Evolutionary conservation across 169 alveolate species (phyloP), one percentile per base, ranked within the genome.

Genomic region (Ichthyophthirius multifiliis): DNA sequence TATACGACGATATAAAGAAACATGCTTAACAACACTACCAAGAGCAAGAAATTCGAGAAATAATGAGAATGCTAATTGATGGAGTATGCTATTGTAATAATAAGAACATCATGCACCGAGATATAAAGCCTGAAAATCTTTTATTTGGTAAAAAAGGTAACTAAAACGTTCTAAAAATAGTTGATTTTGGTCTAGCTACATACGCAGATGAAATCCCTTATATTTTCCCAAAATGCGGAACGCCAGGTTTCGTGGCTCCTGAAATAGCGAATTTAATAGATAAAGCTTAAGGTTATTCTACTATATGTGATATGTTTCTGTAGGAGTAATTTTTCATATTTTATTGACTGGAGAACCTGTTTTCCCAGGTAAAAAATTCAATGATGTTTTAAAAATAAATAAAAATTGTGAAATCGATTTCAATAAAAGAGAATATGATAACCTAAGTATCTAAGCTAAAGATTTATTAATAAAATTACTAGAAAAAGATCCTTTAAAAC

Each of bases 41-140:
- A 48, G 94, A 89, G 41, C 74, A 80, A 34, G 82, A 82, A 46
- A 90, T 89, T 18, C 62, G 78, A 18, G 44, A 76, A n/a, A 77
- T 89, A 27, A 86, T 83, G 90, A 67, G 85, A 31, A 63, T 83
- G 63, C 74, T 92, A 7, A 67, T 89, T 4, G 81, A 87, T 0
- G 94, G 93, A 0, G 47, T 92, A 2, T 78, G 74, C 63, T 84
- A 89, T 62, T 87, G 90, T 75, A 93, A 89, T 76, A 31, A 79
- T 9, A 85, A 90, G 39, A 47, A 82, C n/a, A 86, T 92, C 32
- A 78, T 89, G 44, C 96, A 92, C 77, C 82, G 96, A 18, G 96
- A 92, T 83, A 74, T 92, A 63, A 92, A 92, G 39, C 96, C 96
- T 31, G 95, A 92, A 65, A 92, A 92, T 76, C 67, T 92, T 31